Conservation (phyloP, 176 grass and related monocot genomes). For the Puya raimondii region DNA sequence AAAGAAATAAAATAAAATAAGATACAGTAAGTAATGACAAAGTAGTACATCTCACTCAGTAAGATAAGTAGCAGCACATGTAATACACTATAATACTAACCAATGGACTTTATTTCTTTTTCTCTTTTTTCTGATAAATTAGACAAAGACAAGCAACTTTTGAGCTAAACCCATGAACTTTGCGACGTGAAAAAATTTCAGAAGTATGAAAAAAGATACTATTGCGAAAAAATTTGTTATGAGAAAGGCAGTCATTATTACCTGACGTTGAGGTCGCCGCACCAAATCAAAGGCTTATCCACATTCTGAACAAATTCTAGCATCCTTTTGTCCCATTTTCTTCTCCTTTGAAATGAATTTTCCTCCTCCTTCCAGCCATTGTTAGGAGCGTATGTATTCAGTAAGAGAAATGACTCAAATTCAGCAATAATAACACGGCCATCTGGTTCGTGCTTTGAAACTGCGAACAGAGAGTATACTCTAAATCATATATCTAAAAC, state of each 20-base stretch:
- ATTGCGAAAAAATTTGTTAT: slow-evolving; percentile 5
- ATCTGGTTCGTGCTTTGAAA: slow-evolving; percentile 79
- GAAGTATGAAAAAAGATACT: background rate
- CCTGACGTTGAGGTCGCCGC: slow-evolving; percentile 92
- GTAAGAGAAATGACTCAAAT: slow-evolving; percentile 78
- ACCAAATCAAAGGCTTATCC: slow-evolving; percentile 88
- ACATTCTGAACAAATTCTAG: slow-evolving; percentile 76
- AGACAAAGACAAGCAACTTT: background rate
- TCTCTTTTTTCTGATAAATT: background rate
- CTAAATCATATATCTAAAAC: too few species aligned
- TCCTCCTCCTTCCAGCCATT: slow-evolving; percentile 98
- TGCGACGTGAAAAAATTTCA: background rate
- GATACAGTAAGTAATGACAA: background rate
- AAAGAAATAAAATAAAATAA: too few species aligned
- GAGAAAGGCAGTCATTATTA: slow-evolving; percentile 9
- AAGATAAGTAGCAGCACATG: background rate
- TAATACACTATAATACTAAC: background rate
- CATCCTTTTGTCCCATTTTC: slow-evolving; percentile 96
- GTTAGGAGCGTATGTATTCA: slow-evolving; percentile 94
- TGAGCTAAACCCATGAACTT: background rate
- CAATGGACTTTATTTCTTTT: background rate
- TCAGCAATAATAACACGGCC: slow-evolving; percentile 87
- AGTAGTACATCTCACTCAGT: background rate
- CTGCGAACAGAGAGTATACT: slow-evolving; percentile 24
- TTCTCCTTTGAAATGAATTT: slow-evolving; percentile 87